Evolutionary conservation across 2,329 filamentous ascomycete species (phyloP).

Genomic region (Colletotrichum ledebouriae): DNA sequence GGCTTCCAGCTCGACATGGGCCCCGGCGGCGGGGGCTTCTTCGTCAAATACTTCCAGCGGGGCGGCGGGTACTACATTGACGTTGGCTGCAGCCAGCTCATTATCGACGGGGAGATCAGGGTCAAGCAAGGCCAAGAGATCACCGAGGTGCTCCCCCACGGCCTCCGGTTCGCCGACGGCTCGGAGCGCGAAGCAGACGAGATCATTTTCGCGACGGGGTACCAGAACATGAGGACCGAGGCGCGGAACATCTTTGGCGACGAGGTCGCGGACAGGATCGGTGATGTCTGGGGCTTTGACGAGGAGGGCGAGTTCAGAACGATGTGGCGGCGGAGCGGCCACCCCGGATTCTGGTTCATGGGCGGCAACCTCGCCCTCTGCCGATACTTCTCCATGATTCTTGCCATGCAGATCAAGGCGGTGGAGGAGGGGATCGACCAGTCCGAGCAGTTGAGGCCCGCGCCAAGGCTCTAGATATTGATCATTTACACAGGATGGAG

Average conservation of each 20-base stretch:
- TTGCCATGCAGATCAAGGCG: constrained; percentile 49
- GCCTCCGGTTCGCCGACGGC: constrained; percentile 58
- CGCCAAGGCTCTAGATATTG: constrained; percentile 14
- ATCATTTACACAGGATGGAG: not conserved
- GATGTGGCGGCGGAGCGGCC: constrained; percentile 51
- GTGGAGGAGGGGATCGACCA: constrained; percentile 38
- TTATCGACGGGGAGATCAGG: constrained; percentile 51
- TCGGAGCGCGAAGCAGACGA: constrained; percentile 51
- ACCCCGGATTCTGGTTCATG: constrained; percentile 54
- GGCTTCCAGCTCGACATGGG: constrained; percentile 74
- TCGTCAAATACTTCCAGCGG: constrained; percentile 55
- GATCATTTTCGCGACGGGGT: constrained; percentile 64
- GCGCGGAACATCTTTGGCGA: constrained; percentile 63
- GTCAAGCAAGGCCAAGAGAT: constrained; percentile 67
- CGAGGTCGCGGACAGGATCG: constrained; percentile 60
- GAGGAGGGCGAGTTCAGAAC: constrained; percentile 60
- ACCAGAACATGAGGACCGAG: constrained; percentile 66
- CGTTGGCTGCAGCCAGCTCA: constrained; percentile 46
- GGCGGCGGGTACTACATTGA: constrained; percentile 50
- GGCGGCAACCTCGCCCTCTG: constrained; percentile 52
- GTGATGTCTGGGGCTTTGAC: constrained; percentile 63
- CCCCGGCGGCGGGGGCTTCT: constrained; percentile 61
- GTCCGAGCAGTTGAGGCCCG: not conserved
- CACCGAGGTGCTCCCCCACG: constrained; percentile 60
- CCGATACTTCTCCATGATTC: constrained; percentile 52